Evolutionary conservation across 73 alveolate genomes (phyloP).

Genomic region (Tetrahymena borealis): DNA sequence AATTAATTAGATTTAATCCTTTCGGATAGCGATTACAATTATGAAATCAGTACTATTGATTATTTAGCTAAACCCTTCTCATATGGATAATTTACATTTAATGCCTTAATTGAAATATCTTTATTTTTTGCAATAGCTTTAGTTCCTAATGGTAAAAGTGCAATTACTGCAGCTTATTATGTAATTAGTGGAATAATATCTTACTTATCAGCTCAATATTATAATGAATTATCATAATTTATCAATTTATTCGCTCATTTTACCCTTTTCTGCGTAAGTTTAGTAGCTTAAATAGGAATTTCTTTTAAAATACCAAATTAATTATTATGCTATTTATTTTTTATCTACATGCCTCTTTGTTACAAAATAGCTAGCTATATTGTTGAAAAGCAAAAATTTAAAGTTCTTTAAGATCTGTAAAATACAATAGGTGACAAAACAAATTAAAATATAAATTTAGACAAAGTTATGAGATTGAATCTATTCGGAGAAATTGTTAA

Average conservation of each 20-base stretch:
- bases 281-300: neutral
- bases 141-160: neutral
- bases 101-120: neutral
- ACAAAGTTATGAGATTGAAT: neutral
- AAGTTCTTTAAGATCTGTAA: neutral
- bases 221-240: neutral
- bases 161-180: neutral
- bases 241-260: neutral
- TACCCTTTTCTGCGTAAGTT: neutral
- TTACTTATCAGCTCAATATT: neutral
- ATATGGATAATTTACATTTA: neutral
- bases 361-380: neutral
- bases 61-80: neutral
- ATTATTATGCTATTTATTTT: neutral
- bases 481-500: neutral
- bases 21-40: neutral
- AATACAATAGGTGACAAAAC: neutral
- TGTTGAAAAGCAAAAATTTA: neutral
- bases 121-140: neutral
- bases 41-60: neutral
- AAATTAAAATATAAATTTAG: neutral
- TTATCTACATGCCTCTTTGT: neutral
- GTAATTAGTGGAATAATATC: neutral
- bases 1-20: too few relatives aligned
- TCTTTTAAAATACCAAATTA: neutral